Percentiles rank a stretch among this genome's conserved stretches.
phyloP scores from a whole-genome alignment of 495 filamentous ascomycete genomes.

The Neurospora sp. region DNA sequence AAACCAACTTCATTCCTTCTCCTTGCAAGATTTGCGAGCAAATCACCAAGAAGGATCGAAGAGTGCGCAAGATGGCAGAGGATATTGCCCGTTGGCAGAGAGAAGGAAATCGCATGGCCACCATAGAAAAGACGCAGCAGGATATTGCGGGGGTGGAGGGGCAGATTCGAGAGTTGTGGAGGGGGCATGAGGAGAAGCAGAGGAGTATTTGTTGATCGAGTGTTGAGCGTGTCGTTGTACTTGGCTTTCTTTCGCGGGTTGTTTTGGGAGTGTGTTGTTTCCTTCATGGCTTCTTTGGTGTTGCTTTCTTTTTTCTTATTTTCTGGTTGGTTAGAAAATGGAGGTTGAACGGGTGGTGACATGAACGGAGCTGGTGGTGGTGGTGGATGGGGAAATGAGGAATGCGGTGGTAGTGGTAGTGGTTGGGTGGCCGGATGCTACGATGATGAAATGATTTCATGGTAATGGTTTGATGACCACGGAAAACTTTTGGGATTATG shows the following conservation, averaged over 20 bases:
- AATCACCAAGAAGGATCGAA: slow-evolving; percentile 76
- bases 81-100: slow-evolving; percentile 72
- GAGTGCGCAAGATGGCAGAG: slow-evolving; percentile 62
- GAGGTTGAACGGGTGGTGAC: background rate
- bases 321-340: background rate
- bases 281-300: background rate
- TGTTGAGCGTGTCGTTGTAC: too few relatives aligned
- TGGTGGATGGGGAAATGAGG: background rate
- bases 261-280: background rate
- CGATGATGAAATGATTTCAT: background rate
- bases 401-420: background rate
- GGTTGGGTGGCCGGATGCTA: background rate
- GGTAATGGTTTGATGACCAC: background rate
- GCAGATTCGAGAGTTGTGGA: slow-evolving; percentile 50
- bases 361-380: background rate
- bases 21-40: slow-evolving; percentile 85
- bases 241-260: background rate
- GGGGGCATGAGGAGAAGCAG: slow-evolving; percentile 36
- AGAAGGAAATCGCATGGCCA: slow-evolving; percentile 64
- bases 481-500: background rate
- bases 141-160: slow-evolving; percentile 54
- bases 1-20: slow-evolving; percentile 46
- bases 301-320: background rate
- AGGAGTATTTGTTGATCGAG: slow-evolving; percentile 3
- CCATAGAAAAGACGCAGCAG: slow-evolving; percentile 65